Conservation (phyloP, 352 stramenopile species). For the Globisporangium parvum region DNA sequence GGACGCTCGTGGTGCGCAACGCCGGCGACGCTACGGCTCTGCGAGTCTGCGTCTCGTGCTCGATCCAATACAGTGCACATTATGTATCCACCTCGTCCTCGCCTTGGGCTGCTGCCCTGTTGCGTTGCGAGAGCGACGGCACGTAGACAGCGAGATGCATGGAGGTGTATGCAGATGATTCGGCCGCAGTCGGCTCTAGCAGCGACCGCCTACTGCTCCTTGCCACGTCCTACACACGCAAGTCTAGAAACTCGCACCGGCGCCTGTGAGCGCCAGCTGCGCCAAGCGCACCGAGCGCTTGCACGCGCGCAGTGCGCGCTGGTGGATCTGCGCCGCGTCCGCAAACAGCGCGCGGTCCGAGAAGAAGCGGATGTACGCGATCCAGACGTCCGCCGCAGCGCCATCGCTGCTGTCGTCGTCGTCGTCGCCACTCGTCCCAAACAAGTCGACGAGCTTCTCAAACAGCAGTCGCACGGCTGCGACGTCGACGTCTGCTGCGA, state of each 20-base stretch:
- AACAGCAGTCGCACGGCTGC: conserved; percentile 57
- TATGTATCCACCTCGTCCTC: conserved; percentile 2
- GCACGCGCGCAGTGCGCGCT: conserved; percentile 37
- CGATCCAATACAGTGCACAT: conserved; percentile 10
- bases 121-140: too few species aligned
- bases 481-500: conserved; percentile 23
- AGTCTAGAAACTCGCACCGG: neutral
- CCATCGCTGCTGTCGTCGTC: neutral
- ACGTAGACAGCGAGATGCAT: too few species aligned
- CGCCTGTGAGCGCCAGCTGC: conserved; percentile 14
- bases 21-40: too few species aligned
- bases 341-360: conserved; percentile 26
- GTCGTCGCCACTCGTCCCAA: conserved; percentile 16
- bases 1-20: too few species aligned
- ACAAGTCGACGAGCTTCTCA: conserved; percentile 82
- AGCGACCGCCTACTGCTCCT: neutral
- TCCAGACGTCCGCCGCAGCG: conserved; percentile 54
- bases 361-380: conserved; percentile 71
- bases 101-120: neutral
- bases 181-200: neutral
- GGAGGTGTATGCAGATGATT: too few species aligned
- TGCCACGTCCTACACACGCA: neutral
- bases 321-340: conserved; percentile 63
- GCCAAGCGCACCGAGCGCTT: too few species aligned
- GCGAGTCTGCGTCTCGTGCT: neutral